Conservation (phyloP, 306 rosid genomes). For the Mucuna pruriens region DNA sequence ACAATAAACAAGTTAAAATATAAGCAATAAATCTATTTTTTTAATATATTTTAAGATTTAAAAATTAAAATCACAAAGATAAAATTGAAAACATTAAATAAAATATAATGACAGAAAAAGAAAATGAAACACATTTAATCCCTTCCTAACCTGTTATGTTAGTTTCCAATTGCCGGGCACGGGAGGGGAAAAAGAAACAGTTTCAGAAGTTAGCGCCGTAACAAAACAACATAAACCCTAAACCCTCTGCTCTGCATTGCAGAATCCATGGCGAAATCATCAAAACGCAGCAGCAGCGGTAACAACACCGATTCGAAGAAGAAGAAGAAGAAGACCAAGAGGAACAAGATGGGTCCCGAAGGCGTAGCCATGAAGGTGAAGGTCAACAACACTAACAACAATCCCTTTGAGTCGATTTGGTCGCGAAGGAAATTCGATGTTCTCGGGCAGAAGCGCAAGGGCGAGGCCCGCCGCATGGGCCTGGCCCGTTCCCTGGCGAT, state of each 20-base stretch:
- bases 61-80: too few relatives aligned
- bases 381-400: conserved; percentile 46
- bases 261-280: conserved; percentile 45
- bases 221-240: neutral
- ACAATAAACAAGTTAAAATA: too few relatives aligned
- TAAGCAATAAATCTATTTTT: too few relatives aligned
- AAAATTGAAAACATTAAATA: too few relatives aligned
- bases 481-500: conserved; percentile 74
- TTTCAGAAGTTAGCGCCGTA: neutral
- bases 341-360: conserved; percentile 64
- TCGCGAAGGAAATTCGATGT: conserved; percentile 76
- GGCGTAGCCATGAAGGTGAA: conserved; percentile 70
- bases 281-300: conserved; percentile 26
- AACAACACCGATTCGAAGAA: neutral
- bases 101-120: too few relatives aligned
- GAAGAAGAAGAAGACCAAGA: conserved; percentile 45
- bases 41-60: too few relatives aligned
- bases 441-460: conserved; percentile 85
- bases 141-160: too few relatives aligned
- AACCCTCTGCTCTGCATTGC: neutral
- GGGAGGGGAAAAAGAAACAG: too few relatives aligned
- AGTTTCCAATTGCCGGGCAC: too few relatives aligned
- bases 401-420: conserved; percentile 87
- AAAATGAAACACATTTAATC: too few relatives aligned
- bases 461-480: conserved; percentile 79